Conservation (phyloP, 257 asterid species). For the Scutellaria galericulata region DNA sequence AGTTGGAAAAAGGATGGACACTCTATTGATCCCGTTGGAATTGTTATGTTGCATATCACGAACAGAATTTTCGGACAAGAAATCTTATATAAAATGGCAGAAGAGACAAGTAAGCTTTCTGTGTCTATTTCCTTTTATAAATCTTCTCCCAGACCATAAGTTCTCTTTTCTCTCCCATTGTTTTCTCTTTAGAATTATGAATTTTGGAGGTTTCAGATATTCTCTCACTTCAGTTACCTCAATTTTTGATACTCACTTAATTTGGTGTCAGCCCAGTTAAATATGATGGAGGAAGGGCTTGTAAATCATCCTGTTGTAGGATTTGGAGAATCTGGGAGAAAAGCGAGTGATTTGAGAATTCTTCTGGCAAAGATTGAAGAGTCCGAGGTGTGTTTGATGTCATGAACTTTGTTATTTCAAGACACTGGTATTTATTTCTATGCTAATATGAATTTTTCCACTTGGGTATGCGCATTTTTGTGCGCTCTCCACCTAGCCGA, state of each 20-base stretch:
- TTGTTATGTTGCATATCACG: conserved; percentile 92
- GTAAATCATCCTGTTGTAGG: conserved; percentile 89
- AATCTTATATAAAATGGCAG: conserved; percentile 94
- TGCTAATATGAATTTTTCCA: conserved; percentile 18
- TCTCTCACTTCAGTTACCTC: conserved; percentile 27
- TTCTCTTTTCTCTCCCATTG: background rate
- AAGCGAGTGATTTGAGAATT: conserved; percentile 79
- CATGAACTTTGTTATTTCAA: conserved; percentile 24
- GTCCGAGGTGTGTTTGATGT: conserved; percentile 74
- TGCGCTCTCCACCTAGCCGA: conserved; percentile 8
- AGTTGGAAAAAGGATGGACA: conserved; percentile 97
- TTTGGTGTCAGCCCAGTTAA: conserved; percentile 95
- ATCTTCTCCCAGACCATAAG: conserved; percentile 1
- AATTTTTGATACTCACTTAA: conserved; percentile 36
- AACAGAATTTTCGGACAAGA: conserved; percentile 91
- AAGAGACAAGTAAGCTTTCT: conserved; percentile 87
- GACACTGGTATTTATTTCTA: conserved; percentile 20
- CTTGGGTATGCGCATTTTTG: conserved; percentile 7
- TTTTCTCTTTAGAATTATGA: conserved; percentile 6
- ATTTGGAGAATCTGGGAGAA: conserved; percentile 96
- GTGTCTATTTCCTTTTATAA: conserved; percentile 35
- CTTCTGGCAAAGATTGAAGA: conserved; percentile 95
- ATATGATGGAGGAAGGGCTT: conserved; percentile 98
- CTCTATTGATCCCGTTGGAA: conserved; percentile 89
- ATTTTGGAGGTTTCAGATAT: conserved; percentile 24